Conservation (phyloP, 1,139 yeast species). For the Yamadazyma membranifaciens region DNA sequence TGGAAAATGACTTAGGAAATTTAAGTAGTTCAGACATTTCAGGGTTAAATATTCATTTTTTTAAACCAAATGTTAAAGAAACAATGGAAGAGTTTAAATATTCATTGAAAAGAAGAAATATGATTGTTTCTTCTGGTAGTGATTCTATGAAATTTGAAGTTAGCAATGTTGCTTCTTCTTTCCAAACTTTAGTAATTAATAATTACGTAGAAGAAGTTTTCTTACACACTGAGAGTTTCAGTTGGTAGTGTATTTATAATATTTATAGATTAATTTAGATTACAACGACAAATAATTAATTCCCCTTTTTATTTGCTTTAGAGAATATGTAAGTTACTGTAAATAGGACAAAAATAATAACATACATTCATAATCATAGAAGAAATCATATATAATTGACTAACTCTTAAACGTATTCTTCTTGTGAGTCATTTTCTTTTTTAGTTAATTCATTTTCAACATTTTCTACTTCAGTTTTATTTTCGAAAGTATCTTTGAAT, state of each 20-base stretch:
- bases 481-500: conserved; percentile 18
- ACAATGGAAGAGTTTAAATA: conserved; percentile 19
- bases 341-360: neutral
- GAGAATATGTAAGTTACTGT: neutral
- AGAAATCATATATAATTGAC: neutral
- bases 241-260: conserved; percentile 37
- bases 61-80: conserved; percentile 33
- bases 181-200: conserved; percentile 34
- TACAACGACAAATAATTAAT: neutral
- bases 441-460: conserved; percentile 1
- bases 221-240: conserved; percentile 59
- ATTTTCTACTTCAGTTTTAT: conserved; percentile 5
- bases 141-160: conserved; percentile 42
- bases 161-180: conserved; percentile 40
- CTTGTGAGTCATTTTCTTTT: neutral
- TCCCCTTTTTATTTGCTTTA: neutral
- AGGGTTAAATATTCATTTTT: conserved; percentile 20
- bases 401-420: conserved; percentile 3
- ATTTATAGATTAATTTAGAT: neutral
- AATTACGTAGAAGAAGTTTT: conserved; percentile 48
- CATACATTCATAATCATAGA: neutral
- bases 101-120: conserved; percentile 36
- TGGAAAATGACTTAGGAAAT: neutral
- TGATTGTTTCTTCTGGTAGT: conserved; percentile 54
- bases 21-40: neutral